Evolutionary conservation across 2,329 filamentous ascomycete species (phyloP), one percentile per base, ranked within the genome.

Genomic region (Talaromyces sp.): DNA sequence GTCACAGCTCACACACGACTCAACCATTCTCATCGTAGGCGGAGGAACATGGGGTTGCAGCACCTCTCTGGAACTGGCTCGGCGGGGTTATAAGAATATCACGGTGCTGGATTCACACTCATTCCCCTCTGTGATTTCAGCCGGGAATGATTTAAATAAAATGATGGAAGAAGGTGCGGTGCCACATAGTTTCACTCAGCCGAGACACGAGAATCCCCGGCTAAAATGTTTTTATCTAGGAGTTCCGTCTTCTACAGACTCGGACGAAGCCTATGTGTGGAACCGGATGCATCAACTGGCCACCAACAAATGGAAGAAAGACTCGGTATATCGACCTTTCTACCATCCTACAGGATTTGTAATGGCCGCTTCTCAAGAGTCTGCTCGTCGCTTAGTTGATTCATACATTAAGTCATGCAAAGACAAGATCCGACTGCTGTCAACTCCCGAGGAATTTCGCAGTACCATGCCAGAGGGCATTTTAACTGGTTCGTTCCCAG

Each of bases 401-500:
- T 15, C 35, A 15, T 58, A 21, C 19, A 58, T 54, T 15, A 10
- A n/a, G 5, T 54, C 56, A 13, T 58, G 41, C 25, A 54, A 50
- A n/a, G 10, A 48, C 50, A 54, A 50, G 22, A 9, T 58, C 1
- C 40, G 50, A 5, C 19, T 25, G 10, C 61, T 82, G n/a, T 69
- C 72, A 1, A 71, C 68, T 0, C 69, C 75, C 1, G 72, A 75
- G 33, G 73, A 77, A 3, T 81, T 82, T 55, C 71, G 70, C n/a
- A 67, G 65, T 9, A 76, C 79, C 0, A 81, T 81, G 75, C 79
- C 80, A 1, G 58, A 73, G 5, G 79, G 79, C 10, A 75, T 81
- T 0, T 64, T 79, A 52, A 76, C 74, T 9, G 77, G 77, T 11
- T 78, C 55, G 69, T 59, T 59, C 17, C 51, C 75, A 0, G 70